Percentiles rank a stretch among this genome's conserved stretches.
Conservation (phyloP, 139 green algal species). For the Micractinium conductrix region DNA sequence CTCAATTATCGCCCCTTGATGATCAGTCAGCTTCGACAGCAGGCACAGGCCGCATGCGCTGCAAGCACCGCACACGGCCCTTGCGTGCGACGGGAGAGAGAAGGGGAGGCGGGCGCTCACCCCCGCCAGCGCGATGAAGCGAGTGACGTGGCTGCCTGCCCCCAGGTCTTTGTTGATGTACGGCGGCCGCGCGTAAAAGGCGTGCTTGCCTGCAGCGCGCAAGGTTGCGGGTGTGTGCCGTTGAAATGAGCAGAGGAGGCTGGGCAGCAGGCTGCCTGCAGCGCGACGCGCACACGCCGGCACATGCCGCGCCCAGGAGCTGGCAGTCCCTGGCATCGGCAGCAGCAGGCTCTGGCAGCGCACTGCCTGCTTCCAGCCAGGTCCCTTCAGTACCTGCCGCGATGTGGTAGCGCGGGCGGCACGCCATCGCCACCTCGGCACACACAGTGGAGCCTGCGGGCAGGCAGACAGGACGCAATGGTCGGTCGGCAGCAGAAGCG, state of each 20-base stretch:
- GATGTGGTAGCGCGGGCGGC: constrained; percentile 78
- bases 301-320: too few species aligned
- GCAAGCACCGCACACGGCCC: neutral
- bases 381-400: constrained; percentile 25
- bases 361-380: neutral
- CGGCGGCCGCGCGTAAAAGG: constrained; percentile 76
- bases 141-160: constrained; percentile 77
- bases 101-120: constrained; percentile 23
- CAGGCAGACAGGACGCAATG: neutral
- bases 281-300: too few species aligned
- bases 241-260: neutral
- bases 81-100: too few species aligned
- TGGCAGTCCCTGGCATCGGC: neutral
- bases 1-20: too few species aligned
- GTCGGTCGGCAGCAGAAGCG: neutral
- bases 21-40: too few species aligned
- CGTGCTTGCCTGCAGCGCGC: constrained; percentile 29
- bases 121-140: constrained; percentile 86
- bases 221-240: too few species aligned
- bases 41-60: too few species aligned
- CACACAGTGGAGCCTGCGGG: constrained; percentile 25
- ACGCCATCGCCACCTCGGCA: constrained; percentile 52
- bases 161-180: constrained; percentile 87
- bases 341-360: neutral
- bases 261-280: neutral